A percentile compares a stretch with the other conserved stretches of the same genome.
phyloP scores from a whole-genome alignment of 306 rosid genomes.

The Casuarina cunninghamiana region DNA sequence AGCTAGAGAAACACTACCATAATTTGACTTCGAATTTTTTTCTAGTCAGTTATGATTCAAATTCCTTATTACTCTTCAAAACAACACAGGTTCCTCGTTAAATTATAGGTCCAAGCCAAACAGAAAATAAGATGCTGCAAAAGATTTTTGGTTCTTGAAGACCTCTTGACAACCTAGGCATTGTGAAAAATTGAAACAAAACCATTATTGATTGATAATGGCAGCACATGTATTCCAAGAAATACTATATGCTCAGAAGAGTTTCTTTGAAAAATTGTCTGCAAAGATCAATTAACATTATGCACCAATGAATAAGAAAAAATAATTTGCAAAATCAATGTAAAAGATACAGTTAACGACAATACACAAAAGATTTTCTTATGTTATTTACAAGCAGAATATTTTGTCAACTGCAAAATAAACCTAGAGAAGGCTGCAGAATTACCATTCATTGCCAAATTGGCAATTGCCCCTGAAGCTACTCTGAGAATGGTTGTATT shows the following conservation, averaged over 20 bases:
- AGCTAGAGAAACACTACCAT: too few species aligned
- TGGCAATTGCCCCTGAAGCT: constrained; percentile 74
- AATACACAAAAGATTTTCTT: not conserved
- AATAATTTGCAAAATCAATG: not conserved
- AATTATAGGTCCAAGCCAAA: too few species aligned
- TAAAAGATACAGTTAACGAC: not conserved
- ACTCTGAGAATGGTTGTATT: constrained; percentile 65
- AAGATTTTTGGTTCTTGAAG: not conserved
- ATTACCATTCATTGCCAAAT: constrained; percentile 77
- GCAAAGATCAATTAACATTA: not conserved
- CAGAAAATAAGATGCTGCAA: too few species aligned
- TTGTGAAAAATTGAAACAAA: not conserved
- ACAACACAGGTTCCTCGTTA: too few species aligned
- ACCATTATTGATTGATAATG: not conserved
- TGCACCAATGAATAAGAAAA: not conserved
- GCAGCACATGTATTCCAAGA: not conserved
- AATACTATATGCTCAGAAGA: not conserved
- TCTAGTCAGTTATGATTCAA: too few species aligned
- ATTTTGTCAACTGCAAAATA: not conserved
- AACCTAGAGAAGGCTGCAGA: constrained; percentile 6
- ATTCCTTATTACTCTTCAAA: too few species aligned
- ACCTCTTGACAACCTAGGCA: too few species aligned
- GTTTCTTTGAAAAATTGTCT: not conserved
- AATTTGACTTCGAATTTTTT: too few species aligned
- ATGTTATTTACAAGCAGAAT: constrained; percentile 3